These are phyloP conservation scores for Parmelia sp. DNA, from an alignment of 495 filamentous ascomycete species.

Conservation along the genomic window DNA sequence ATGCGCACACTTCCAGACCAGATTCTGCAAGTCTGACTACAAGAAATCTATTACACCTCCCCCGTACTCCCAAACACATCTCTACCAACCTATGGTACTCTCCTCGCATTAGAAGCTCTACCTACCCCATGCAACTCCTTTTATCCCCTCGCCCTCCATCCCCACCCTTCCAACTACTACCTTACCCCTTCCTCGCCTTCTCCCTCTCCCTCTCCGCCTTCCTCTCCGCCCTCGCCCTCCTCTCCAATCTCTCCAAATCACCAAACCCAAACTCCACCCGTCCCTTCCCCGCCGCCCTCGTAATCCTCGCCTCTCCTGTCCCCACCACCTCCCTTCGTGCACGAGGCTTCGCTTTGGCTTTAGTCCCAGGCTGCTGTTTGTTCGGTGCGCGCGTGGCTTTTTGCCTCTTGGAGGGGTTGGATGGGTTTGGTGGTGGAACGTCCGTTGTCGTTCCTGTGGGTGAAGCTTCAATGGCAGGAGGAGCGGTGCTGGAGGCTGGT, in stretches of 20 bases:
- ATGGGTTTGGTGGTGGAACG: background rate
- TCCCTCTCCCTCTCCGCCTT: slow-evolving; percentile 1
- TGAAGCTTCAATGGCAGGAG: background rate
- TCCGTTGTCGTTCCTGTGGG: background rate
- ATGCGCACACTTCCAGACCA: background rate
- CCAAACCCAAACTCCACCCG: slow-evolving; percentile 9
- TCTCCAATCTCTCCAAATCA: slow-evolving; percentile 10
- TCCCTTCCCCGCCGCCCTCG: background rate
- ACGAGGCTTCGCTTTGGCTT: background rate
- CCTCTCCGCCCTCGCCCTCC: slow-evolving; percentile 1
- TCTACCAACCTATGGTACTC: background rate
- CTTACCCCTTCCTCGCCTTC: background rate
- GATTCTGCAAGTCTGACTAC: no score
- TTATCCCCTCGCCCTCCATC: background rate
- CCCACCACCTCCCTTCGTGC: background rate
- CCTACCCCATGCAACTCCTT: no score
- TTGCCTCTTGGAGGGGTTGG: background rate
- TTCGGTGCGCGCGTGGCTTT: background rate
- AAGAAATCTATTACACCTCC: background rate
- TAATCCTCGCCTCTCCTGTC: background rate
- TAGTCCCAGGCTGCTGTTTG: background rate
- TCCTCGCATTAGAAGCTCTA: background rate
- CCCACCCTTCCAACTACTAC: no score
- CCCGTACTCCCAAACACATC: background rate
- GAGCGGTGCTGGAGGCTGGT: background rate